phyloP scores from a whole-genome alignment of 2,329 filamentous ascomycete genomes.

The Botryotinia narcissicola region DNA sequence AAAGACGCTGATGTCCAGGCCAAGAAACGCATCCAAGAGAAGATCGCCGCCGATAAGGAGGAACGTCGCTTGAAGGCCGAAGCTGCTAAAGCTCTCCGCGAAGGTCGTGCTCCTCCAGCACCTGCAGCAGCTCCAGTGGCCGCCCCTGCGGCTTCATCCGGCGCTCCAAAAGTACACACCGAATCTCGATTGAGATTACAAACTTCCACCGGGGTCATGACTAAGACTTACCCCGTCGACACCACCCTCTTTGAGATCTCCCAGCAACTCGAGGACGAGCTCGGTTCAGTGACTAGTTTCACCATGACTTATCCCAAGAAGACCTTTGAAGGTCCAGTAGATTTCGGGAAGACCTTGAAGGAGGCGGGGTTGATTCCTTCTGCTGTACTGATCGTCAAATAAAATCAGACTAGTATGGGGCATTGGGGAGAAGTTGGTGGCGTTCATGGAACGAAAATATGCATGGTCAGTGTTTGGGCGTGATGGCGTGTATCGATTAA shows the following conservation, averaged over 20 bases:
- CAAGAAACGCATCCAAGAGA: constrained; percentile 84
- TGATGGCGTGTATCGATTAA: neutral
- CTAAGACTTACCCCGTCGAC: constrained; percentile 84
- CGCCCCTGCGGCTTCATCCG: constrained; percentile 43
- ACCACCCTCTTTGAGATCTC: constrained; percentile 93
- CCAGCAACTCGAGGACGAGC: constrained; percentile 68
- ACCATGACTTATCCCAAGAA: constrained; percentile 85
- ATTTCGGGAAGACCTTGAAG: constrained; percentile 88
- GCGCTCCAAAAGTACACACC: constrained; percentile 55
- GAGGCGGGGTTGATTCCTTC: constrained; percentile 89
- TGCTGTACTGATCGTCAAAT: constrained; percentile 78
- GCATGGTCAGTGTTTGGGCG: constrained; percentile 13
- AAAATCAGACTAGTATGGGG: neutral
- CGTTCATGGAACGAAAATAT: neutral
- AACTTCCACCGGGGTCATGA: constrained; percentile 69
- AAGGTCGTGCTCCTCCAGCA: constrained; percentile 59
- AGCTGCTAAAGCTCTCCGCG: constrained; percentile 78
- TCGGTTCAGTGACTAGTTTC: constrained; percentile 73
- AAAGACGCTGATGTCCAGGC: constrained; percentile 82
- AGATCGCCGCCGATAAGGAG: constrained; percentile 93
- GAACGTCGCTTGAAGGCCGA: constrained; percentile 84
- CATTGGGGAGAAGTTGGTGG: neutral
- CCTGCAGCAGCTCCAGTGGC: constrained; percentile 36
- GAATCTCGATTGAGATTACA: constrained; percentile 82
- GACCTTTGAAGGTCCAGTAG: constrained; percentile 64